Conservation (phyloP, 805 yeast genomes). For the Teunomyces aglyptinius region DNA sequence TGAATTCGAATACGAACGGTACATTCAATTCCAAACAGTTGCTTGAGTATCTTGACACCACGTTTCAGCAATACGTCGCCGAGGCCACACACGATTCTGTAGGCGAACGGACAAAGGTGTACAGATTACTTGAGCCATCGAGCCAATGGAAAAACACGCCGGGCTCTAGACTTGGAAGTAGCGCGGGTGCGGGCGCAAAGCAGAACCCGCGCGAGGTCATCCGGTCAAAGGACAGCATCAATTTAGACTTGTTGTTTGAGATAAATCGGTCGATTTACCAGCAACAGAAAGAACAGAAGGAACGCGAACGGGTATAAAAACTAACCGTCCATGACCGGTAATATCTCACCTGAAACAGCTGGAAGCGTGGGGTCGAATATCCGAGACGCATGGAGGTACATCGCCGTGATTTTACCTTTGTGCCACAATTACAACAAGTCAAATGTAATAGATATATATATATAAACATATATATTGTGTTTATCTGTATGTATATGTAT, state of each 20-base stretch:
- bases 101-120: constrained; percentile 17
- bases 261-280: constrained; percentile 19
- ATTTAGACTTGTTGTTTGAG: constrained; percentile 18
- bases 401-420: not conserved
- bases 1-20: constrained; percentile 11
- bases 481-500: no score
- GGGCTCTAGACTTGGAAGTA: not conserved
- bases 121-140: constrained; percentile 23
- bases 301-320: not conserved
- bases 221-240: constrained; percentile 6
- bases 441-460: no score
- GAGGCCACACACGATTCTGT: constrained; percentile 19
- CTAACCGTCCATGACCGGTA: not conserved
- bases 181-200: constrained; percentile 2
- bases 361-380: not conserved
- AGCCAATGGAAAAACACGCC: constrained; percentile 19
- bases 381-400: not conserved
- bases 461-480: no score
- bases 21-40: constrained; percentile 19
- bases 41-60: constrained; percentile 16
- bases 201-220: constrained; percentile 5
- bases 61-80: constrained; percentile 16
- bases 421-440: no score
- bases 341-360: not conserved
- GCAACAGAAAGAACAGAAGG: constrained; percentile 9